Conservation (phyloP, 2,329 filamentous ascomycete species). For the Elsinoe fawcettii region DNA sequence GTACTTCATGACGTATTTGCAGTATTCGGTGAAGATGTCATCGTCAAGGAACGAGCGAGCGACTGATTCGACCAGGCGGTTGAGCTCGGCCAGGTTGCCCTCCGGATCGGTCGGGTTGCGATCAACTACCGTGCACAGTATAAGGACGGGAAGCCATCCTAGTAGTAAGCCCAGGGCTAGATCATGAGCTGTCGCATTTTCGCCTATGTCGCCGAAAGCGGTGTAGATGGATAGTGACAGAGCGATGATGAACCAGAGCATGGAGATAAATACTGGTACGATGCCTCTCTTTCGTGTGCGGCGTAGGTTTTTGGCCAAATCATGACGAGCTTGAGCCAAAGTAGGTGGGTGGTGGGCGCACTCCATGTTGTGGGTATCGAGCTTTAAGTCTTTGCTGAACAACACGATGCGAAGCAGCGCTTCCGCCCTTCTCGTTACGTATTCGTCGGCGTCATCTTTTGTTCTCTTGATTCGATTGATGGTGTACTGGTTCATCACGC, state of each 20-base stretch:
- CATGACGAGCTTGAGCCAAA: constrained; percentile 29
- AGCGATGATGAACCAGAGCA: constrained; percentile 37
- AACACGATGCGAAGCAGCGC: constrained; percentile 34
- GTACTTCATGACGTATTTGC: constrained; percentile 17
- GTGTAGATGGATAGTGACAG: constrained; percentile 32
- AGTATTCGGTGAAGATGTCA: constrained; percentile 24
- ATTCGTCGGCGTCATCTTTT: neutral
- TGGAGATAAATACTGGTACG: constrained; percentile 36
- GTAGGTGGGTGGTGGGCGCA: neutral
- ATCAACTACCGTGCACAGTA: constrained; percentile 40
- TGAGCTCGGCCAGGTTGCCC: constrained; percentile 34
- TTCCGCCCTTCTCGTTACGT: constrained; percentile 29
- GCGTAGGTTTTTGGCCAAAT: constrained; percentile 34
- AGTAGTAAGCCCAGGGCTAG: constrained; percentile 39
- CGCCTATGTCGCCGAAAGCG: constrained; percentile 31
- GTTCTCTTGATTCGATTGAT: constrained; percentile 27
- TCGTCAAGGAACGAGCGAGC: constrained; percentile 28
- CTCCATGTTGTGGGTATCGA: neutral
- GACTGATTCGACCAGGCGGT: constrained; percentile 34
- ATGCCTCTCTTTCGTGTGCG: constrained; percentile 35
- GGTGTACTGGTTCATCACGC: constrained; percentile 40
- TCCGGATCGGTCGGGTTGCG: constrained; percentile 39
- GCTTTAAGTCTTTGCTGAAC: constrained; percentile 33
- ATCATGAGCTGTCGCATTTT: constrained; percentile 38
- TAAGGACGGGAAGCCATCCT: constrained; percentile 40